Percentiles rank a stretch among this genome's conserved stretches.
Evolutionary conservation across 495 filamentous ascomycete genomes (phyloP).

Genomic region (Xylaria bambusicola): DNA sequence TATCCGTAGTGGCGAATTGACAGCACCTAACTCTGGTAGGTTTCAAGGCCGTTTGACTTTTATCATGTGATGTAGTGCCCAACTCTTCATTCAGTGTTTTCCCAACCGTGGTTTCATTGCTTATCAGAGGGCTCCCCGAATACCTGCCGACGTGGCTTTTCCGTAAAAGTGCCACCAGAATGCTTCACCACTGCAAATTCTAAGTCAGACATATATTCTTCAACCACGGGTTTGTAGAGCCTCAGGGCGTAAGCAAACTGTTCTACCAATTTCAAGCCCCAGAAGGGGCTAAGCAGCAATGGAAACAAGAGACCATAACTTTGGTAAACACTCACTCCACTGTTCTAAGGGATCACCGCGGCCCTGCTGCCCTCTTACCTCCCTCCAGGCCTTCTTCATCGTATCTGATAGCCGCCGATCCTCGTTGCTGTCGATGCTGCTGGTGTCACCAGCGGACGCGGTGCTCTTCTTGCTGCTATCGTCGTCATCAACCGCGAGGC

Average conservation of each 20-base stretch:
- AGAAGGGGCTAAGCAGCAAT: too few species aligned
- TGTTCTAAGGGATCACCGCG: constrained; percentile 11
- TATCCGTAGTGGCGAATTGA: too few species aligned
- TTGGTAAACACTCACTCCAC: neutral
- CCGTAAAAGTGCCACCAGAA: constrained; percentile 13
- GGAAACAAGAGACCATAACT: neutral
- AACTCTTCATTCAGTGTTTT: too few species aligned
- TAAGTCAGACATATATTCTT: neutral
- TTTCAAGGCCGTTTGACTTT: too few species aligned
- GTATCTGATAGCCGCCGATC: constrained; percentile 12
- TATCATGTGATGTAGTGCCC: too few species aligned
- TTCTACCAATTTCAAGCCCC: too few species aligned
- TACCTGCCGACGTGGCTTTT: neutral
- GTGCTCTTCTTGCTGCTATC: constrained; percentile 4
- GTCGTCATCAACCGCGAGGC: neutral
- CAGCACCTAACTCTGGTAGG: too few species aligned
- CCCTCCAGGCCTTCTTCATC: constrained; percentile 17
- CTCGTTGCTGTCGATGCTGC: constrained; percentile 11
- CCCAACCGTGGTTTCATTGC: too few species aligned
- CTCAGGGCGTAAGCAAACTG: too few species aligned
- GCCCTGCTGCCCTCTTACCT: constrained; percentile 7
- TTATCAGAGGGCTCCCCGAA: neutral
- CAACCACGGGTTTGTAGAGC: neutral
- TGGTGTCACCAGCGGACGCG: neutral
- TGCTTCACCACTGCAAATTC: constrained; percentile 10